phyloP scores from a whole-genome alignment of 805 yeast genomes.

The Nakazawaea ernobii region DNA sequence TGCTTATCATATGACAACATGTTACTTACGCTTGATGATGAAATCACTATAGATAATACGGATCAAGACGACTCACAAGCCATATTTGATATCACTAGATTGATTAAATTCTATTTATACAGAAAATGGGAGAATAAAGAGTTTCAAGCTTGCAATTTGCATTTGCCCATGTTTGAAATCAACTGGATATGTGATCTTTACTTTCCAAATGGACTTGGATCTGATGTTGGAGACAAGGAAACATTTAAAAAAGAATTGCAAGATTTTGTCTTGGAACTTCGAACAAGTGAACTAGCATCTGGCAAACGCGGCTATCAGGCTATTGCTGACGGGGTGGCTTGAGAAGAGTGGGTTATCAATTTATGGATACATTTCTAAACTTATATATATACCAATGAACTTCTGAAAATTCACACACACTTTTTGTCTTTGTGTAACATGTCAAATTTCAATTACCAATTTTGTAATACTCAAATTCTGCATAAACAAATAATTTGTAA shows the following conservation, averaged over 20 bases:
- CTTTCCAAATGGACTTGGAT: background rate
- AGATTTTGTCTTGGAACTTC: background rate
- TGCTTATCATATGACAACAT: background rate
- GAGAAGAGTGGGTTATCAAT: background rate
- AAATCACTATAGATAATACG: no score
- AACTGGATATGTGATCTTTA: background rate
- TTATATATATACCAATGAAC: no score
- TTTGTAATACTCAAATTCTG: no score
- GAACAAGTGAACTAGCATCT: background rate
- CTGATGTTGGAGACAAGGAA: background rate
- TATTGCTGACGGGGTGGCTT: background rate
- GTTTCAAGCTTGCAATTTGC: no score
- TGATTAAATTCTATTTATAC: slow-evolving; percentile 5
- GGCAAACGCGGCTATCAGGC: no score
- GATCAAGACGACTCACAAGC: background rate
- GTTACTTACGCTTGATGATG: background rate
- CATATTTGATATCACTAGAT: background rate
- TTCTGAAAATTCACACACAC: no score
- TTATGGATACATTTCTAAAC: no score
- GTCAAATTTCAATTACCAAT: no score
- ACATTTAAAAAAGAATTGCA: background rate
- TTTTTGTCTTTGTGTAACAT: no score
- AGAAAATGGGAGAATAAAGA: background rate
- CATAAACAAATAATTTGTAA: no score
- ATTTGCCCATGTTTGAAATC: background rate